Evolutionary conservation across 306 rosid genomes (phyloP), one percentile per base, ranked within the genome.

Genomic region (Hippophae gyantsensis): DNA sequence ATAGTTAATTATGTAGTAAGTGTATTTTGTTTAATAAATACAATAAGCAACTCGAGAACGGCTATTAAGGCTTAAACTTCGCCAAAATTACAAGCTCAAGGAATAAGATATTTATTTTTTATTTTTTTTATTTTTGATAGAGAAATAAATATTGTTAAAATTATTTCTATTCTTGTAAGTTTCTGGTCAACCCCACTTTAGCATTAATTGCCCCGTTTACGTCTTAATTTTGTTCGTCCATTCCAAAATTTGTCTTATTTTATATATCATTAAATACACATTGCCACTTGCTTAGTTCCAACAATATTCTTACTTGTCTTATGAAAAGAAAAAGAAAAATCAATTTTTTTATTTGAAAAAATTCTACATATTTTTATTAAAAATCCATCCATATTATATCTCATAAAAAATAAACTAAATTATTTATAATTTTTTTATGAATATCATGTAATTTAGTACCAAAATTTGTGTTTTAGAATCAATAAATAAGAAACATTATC

Each of bases 61-160:
- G 61, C 69, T 63, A 68, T 78, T 79, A 61, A 71, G 86, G 84
- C 86, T 73, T 57, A 77, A 73, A 58, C 77, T 70, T 81, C 77
- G 81, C 79, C 67, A 68, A 65, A 68, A 77, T 77, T 73, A 71
- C 66, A 59, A 66, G 67, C 64, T 75, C 79, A 63, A 72, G 43
- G 55, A 71, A 43, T 66, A 65, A 66, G 32, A 63, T 57, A 65
- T 49, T n/a, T n/a, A n/a, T n/a, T n/a, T n/a, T n/a, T n/a, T n/a
- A n/a, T n/a, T 11, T 12, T 44, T 6, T 18, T 18, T 18, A 18
- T 18, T 18, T 18, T 18, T 18, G 23, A 18, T 18, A 18, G 23
- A 18, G 23, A 32, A 32, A 32, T 32, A 42, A 11, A 7, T 62
- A 12, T 49, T 13, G 53, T 2, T 13, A 13, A 23, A 6, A 12